These are phyloP conservation scores for Setaria italica DNA, from an alignment of 202 grass and related monocot genomes.

Conservation along the genomic window DNA sequence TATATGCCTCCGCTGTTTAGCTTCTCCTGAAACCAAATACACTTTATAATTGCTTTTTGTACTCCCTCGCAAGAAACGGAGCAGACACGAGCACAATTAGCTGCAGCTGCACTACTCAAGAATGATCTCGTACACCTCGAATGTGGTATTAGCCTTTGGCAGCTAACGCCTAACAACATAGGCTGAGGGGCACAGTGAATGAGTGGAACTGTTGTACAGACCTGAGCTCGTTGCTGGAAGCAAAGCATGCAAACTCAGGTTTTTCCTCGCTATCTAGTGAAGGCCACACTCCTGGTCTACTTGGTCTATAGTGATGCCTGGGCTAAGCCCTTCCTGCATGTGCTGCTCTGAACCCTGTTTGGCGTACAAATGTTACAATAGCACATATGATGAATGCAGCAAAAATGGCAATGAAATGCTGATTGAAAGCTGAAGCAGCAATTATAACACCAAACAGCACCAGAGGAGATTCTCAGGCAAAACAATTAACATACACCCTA, in stretches of 20 bases:
- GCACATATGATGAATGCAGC: background rate
- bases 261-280: conserved; percentile 44
- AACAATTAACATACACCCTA: too few relatives aligned
- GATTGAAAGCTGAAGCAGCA: background rate
- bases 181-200: conserved; percentile 27
- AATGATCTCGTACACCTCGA: conserved; percentile 45
- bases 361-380: conserved; percentile 16
- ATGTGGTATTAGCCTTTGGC: conserved; percentile 26
- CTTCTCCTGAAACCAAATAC: conserved; percentile 19
- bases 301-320: conserved; percentile 56
- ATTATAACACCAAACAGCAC: background rate
- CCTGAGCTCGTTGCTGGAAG: conserved; percentile 41
- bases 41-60: conserved; percentile 43
- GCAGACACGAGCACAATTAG: conserved; percentile 32
- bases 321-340: conserved; percentile 74
- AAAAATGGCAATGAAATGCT: background rate
- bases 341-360: conserved; percentile 74
- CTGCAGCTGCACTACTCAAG: conserved; percentile 42
- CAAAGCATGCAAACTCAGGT: conserved; percentile 32
- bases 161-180: conserved; percentile 20
- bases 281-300: conserved; percentile 53
- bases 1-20: conserved; percentile 32
- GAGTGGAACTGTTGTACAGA: conserved; percentile 43
- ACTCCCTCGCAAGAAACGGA: conserved; percentile 8
- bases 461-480: background rate